A percentile compares a stretch with the other conserved stretches of the same genome.
These are phyloP conservation scores for Trametes cingulata DNA, from an alignment of 768 basidiomycete genomes.

Conservation along the genomic window DNA sequence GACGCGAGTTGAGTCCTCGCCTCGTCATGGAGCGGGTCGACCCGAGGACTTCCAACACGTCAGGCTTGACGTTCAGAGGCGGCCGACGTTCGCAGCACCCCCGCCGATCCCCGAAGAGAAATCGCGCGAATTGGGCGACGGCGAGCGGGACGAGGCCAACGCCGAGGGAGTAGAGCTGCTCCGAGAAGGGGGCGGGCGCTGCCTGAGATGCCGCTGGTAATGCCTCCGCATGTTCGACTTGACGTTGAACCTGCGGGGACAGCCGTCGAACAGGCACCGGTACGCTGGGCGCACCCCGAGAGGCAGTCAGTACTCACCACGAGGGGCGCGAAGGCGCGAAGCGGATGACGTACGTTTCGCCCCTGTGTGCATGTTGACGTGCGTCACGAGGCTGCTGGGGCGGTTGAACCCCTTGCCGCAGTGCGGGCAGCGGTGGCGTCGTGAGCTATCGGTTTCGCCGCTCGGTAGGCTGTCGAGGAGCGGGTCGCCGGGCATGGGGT, in stretches of 20 bases:
- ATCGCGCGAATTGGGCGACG: conserved; percentile 1
- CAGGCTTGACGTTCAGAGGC: not conserved
- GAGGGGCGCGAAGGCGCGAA: conserved; percentile 6
- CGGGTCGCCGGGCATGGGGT: not conserved
- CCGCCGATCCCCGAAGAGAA: not conserved
- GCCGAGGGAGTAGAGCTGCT: conserved; percentile 14
- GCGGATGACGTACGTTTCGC: conserved; percentile 54
- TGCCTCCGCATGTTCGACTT: conserved; percentile 86
- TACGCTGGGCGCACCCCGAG: conserved; percentile 48
- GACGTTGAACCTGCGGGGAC: conserved; percentile 78
- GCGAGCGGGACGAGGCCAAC: conserved; percentile 2
- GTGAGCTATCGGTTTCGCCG: conserved; percentile 16
- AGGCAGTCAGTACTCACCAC: no score
- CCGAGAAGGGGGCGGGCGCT: conserved; percentile 17
- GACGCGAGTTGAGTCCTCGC: no score
- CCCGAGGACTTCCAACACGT: not conserved
- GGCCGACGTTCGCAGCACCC: not conserved
- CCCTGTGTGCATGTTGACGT: conserved; percentile 69
- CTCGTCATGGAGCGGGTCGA: not conserved
- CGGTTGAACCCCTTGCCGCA: conserved; percentile 69
- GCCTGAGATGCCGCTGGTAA: conserved; percentile 59
- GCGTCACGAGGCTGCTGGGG: conserved; percentile 65
- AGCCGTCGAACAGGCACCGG: conserved; percentile 71
- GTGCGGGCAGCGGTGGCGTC: conserved; percentile 40
- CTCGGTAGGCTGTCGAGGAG: conserved; percentile 4